phyloP scores from a whole-genome alignment of 768 basidiomycete species.

The Psilocybe sp. region DNA sequence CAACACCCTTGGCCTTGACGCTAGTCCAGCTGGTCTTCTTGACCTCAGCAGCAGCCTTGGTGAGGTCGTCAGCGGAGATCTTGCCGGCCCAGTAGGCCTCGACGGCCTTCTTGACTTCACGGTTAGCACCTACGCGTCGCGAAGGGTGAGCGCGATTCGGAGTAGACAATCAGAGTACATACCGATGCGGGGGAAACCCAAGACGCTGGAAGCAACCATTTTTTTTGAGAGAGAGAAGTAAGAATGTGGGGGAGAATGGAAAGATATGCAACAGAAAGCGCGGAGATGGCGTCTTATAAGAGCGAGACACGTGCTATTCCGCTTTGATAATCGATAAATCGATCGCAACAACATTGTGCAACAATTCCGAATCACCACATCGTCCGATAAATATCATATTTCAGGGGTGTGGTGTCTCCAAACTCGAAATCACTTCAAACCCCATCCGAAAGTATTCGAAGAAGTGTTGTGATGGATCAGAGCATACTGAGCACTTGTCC shows the following conservation, averaged over 20 bases:
- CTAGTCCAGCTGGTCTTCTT: slow-evolving; percentile 86
- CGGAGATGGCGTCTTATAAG: slow-evolving; percentile 27
- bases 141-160: slow-evolving; percentile 1
- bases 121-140: slow-evolving; percentile 68
- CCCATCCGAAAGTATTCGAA: too few relatives aligned
- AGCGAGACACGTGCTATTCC: slow-evolving; percentile 32
- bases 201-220: slow-evolving; percentile 83
- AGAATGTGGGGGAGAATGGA: slow-evolving; percentile 22
- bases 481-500: too few relatives aligned
- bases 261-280: slow-evolving; percentile 18
- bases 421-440: too few relatives aligned
- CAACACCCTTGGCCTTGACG: slow-evolving; percentile 83
- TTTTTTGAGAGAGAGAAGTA: slow-evolving; percentile 14
- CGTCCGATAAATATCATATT: neutral
- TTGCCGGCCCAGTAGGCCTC: slow-evolving; percentile 99
- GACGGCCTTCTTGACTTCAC: slow-evolving; percentile 96
- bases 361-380: slow-evolving; percentile 9
- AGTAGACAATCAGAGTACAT: slow-evolving; percentile 14
- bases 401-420: too few relatives aligned
- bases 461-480: too few relatives aligned
- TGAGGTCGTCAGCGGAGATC: slow-evolving; percentile 81
- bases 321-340: slow-evolving; percentile 31
- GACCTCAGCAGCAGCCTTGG: slow-evolving; percentile 82
- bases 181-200: slow-evolving; percentile 94
- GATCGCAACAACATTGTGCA: slow-evolving; percentile 19